Conservation (phyloP, 257 asterid species). For the Anisodus tanguticus region DNA sequence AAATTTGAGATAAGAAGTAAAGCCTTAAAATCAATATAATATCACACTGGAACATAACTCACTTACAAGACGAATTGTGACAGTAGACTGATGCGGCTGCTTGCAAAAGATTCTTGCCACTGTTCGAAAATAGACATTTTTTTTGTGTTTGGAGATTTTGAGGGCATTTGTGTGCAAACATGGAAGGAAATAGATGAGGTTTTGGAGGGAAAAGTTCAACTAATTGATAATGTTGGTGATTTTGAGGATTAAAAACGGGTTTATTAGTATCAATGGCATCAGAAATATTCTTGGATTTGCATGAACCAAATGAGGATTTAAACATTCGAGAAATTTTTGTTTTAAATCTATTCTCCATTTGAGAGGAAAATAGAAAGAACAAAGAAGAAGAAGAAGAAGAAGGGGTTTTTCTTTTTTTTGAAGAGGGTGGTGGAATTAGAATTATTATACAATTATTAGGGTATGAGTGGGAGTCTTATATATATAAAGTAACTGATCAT, state of each 20-base stretch:
- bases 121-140: neutral
- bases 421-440: neutral
- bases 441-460: conserved; percentile 29
- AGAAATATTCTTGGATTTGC: conserved; percentile 52
- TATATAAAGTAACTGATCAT: neutral
- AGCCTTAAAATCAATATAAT: neutral
- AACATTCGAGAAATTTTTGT: conserved; percentile 48
- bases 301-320: conserved; percentile 49
- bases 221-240: conserved; percentile 28
- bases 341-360: conserved; percentile 53
- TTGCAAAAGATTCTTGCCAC: neutral
- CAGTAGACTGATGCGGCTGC: neutral
- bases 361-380: neutral
- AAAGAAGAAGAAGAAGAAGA: neutral
- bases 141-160: conserved; percentile 6
- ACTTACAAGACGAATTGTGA: conserved; percentile 19
- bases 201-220: conserved; percentile 36
- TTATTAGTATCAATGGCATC: conserved; percentile 39
- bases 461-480: neutral
- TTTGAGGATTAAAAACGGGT: conserved; percentile 28
- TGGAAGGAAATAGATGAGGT: conserved; percentile 32
- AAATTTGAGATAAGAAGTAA: neutral
- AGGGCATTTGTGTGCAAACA: conserved; percentile 26
- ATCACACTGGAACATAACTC: neutral
- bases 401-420: neutral